These are phyloP conservation scores for Coniochaeta hoffmannii DNA, from an alignment of 2,329 filamentous ascomycete genomes.

Conservation along the genomic window DNA sequence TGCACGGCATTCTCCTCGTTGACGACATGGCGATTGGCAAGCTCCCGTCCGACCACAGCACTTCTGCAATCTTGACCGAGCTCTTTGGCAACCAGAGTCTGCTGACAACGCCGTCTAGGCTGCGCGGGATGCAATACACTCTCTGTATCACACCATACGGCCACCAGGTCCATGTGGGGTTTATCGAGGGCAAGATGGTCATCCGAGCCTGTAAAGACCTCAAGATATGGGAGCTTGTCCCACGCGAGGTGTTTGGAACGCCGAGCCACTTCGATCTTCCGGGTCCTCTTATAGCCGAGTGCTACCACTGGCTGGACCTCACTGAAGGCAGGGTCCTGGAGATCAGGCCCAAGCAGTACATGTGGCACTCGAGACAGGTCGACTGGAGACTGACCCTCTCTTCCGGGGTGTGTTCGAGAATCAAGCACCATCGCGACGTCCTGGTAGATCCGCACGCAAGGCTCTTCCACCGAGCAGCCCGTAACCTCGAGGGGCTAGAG, in stretches of 20 bases:
- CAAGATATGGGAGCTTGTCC: not conserved
- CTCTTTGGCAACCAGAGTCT: slow-evolving; percentile 48
- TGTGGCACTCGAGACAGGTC: slow-evolving; percentile 17
- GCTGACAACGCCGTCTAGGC: slow-evolving; percentile 40
- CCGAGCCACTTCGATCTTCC: slow-evolving; percentile 44
- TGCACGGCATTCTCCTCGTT: slow-evolving; percentile 27
- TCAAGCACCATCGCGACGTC: slow-evolving; percentile 7
- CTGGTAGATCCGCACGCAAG: slow-evolving; percentile 43
- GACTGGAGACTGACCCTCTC: slow-evolving; percentile 29
- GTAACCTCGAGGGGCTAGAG: slow-evolving; percentile 45
- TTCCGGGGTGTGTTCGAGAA: slow-evolving; percentile 11
- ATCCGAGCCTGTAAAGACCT: slow-evolving; percentile 30
- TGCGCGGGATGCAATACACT: slow-evolving; percentile 45
- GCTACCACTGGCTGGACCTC: slow-evolving; percentile 55
- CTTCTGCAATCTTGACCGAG: slow-evolving; percentile 28
- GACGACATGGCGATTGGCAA: slow-evolving; percentile 29
- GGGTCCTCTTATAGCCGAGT: slow-evolving; percentile 36
- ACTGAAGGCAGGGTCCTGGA: slow-evolving; percentile 30
- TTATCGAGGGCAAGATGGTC: slow-evolving; percentile 29
- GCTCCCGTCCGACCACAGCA: slow-evolving; percentile 43
- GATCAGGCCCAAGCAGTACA: slow-evolving; percentile 25
- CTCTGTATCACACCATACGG: slow-evolving; percentile 24
- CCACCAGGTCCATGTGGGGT: slow-evolving; percentile 49
- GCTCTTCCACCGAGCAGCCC: slow-evolving; percentile 28
- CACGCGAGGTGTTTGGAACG: slow-evolving; percentile 8